These are phyloP conservation scores for Macrophomina pseudophaseolina DNA, from an alignment of 2,329 filamentous ascomycete species.

Conservation along the genomic window DNA sequence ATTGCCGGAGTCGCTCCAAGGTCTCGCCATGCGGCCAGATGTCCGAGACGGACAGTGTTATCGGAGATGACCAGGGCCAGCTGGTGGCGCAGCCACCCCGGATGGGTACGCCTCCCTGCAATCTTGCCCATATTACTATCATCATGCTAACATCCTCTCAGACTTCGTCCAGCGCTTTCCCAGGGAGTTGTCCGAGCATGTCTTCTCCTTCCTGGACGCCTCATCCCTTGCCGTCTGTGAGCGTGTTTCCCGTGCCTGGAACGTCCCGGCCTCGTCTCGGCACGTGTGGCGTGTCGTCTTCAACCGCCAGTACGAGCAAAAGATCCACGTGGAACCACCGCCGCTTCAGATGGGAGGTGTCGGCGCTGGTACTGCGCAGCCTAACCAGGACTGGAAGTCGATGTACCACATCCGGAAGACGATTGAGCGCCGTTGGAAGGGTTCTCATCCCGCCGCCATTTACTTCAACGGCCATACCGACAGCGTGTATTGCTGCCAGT, in stretches of 20 bases:
- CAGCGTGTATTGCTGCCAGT: slow-evolving; percentile 97
- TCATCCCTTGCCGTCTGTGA: slow-evolving; percentile 61
- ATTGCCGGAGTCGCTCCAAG: slow-evolving; percentile 25
- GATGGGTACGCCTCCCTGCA: slow-evolving; percentile 23
- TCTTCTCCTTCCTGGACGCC: slow-evolving; percentile 66
- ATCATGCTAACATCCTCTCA: slow-evolving; percentile 32
- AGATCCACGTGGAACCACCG: slow-evolving; percentile 51
- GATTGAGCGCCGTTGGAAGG: slow-evolving; percentile 79
- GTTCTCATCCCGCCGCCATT: slow-evolving; percentile 77
- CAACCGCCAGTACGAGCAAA: slow-evolving; percentile 57
- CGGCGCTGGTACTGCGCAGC: slow-evolving; percentile 57
- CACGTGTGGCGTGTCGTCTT: slow-evolving; percentile 70
- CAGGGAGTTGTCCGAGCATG: slow-evolving; percentile 62
- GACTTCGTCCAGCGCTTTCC: slow-evolving; percentile 63
- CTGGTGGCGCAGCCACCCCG: slow-evolving; percentile 22
- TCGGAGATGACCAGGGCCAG: slow-evolving; percentile 27
- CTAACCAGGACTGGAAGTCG: slow-evolving; percentile 77
- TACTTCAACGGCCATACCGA: slow-evolving; percentile 94
- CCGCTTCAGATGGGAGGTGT: slow-evolving; percentile 55
- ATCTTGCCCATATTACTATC: slow-evolving; percentile 14
- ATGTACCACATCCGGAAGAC: slow-evolving; percentile 80
- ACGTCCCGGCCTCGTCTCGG: slow-evolving; percentile 58
- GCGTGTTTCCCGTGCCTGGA: slow-evolving; percentile 63
- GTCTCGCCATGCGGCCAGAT: slow-evolving; percentile 19
- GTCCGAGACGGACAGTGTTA: slow-evolving; percentile 27